A percentile compares a stretch with the other conserved stretches of the same genome.
Conservation (phyloP, 805 yeast species). For the Kluyveromyces nonfermentans region DNA sequence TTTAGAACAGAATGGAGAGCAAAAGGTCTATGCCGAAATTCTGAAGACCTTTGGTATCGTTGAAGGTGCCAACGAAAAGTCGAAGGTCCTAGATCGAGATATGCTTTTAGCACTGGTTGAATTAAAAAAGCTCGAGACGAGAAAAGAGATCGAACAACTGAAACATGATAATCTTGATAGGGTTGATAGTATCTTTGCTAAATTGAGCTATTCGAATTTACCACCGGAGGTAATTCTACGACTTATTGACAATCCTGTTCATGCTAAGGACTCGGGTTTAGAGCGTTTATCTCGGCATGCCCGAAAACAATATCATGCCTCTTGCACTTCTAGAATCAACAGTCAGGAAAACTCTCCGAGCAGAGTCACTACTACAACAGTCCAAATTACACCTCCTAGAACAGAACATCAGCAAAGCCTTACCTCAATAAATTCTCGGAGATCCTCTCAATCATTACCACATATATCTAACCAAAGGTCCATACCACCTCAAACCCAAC, state of each 20-base stretch:
- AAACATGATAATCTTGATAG: conserved; percentile 1
- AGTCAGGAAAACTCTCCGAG: not conserved
- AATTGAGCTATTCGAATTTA: not conserved
- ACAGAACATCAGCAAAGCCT: not conserved
- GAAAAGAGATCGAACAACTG: not conserved
- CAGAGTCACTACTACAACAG: not conserved
- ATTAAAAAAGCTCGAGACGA: not conserved
- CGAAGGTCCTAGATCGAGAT: not conserved
- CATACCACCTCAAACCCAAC: not conserved
- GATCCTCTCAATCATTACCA: not conserved
- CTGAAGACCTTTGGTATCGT: not conserved
- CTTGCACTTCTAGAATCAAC: not conserved
- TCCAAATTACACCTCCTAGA: not conserved
- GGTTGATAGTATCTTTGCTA: not conserved
- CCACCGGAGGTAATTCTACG: not conserved
- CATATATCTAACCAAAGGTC: not conserved
- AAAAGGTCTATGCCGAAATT: not conserved
- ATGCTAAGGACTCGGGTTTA: not conserved
- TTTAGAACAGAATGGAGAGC: not conserved
- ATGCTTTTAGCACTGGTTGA: not conserved
- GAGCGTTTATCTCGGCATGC: not conserved
- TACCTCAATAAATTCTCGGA: not conserved
- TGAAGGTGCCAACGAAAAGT: not conserved
- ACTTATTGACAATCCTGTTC: not conserved
- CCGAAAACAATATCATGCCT: not conserved